Evolutionary conservation across 495 filamentous ascomycete genomes (phyloP).

Genomic region (Neurospora terricola): DNA sequence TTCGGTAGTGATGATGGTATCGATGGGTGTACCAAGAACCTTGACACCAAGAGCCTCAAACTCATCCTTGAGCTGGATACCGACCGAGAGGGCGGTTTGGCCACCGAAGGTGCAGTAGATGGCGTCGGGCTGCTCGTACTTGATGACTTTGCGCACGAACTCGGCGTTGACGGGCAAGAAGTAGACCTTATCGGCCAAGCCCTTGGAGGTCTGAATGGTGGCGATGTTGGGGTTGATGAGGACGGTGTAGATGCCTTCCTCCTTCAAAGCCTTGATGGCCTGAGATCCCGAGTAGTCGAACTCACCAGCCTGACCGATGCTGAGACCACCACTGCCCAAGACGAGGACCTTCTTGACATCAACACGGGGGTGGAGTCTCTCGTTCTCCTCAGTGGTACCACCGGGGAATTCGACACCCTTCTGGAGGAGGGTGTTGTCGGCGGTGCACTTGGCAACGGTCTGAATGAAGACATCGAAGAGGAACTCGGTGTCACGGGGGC

Average conservation of each 20-base stretch:
- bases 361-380: conserved; percentile 62
- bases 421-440: conserved; percentile 50
- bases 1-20: conserved; percentile 96
- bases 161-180: conserved; percentile 95
- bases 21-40: conserved; percentile 91
- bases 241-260: conserved; percentile 87
- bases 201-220: conserved; percentile 96
- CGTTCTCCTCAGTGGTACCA: conserved; percentile 66
- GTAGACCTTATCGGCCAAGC: conserved; percentile 94
- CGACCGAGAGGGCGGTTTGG: conserved; percentile 88
- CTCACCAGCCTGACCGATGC: conserved; percentile 94
- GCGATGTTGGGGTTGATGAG: conserved; percentile 98
- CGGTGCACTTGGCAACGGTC: conserved; percentile 57
- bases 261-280: conserved; percentile 93
- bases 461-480: conserved; percentile 94
- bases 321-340: conserved; percentile 85
- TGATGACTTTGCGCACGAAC: conserved; percentile 94
- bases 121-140: conserved; percentile 84
- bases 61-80: conserved; percentile 93
- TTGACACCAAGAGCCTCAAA: conserved; percentile 83
- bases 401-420: conserved; percentile 78
- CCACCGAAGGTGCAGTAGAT: conserved; percentile 96
- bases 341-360: conserved; percentile 88
- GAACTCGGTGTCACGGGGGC: conserved; percentile 91
- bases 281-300: conserved; percentile 97